A percentile compares a stretch with the other conserved stretches of the same genome.
phyloP scores from a whole-genome alignment of 306 rosid species.

The Glycine soja region DNA sequence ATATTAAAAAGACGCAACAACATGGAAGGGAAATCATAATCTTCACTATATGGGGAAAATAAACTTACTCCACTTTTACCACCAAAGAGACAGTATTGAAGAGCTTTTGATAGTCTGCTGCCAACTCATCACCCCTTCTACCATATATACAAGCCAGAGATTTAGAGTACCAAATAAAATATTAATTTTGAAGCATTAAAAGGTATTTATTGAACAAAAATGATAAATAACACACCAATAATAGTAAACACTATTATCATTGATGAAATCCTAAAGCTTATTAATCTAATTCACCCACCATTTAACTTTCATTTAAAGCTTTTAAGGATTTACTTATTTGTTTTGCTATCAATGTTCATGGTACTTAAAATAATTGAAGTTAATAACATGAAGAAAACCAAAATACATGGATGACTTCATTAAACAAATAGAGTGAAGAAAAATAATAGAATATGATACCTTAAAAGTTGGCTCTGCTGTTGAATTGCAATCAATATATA shows the following conservation, averaged over 20 bases:
- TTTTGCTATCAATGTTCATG: not conserved
- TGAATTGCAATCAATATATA: slow-evolving; percentile 78
- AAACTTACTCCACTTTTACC: slow-evolving; percentile 84
- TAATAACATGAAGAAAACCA: slow-evolving; percentile 31
- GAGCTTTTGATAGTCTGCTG: slow-evolving; percentile 71
- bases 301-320: not conserved
- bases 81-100: slow-evolving; percentile 78
- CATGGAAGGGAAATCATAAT: not conserved
- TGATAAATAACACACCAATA: slow-evolving; percentile 17
- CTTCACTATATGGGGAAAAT: slow-evolving; percentile 26
- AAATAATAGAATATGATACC: slow-evolving; percentile 51
- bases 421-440: slow-evolving; percentile 25
- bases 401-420: slow-evolving; percentile 9
- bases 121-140: slow-evolving; percentile 87
- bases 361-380: slow-evolving; percentile 2
- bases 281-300: not conserved
- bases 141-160: slow-evolving; percentile 58
- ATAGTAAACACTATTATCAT: not conserved
- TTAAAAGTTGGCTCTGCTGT: slow-evolving; percentile 78
- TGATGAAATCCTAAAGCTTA: slow-evolving; percentile 1
- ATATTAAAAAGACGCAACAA: slow-evolving; percentile 21
- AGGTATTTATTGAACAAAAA: not conserved
- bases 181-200: slow-evolving; percentile 13
- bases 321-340: slow-evolving; percentile 9
- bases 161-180: slow-evolving; percentile 19